These are phyloP conservation scores for Babesia ovis DNA, from an alignment of 169 alveolate genomes.

Conservation along the genomic window DNA sequence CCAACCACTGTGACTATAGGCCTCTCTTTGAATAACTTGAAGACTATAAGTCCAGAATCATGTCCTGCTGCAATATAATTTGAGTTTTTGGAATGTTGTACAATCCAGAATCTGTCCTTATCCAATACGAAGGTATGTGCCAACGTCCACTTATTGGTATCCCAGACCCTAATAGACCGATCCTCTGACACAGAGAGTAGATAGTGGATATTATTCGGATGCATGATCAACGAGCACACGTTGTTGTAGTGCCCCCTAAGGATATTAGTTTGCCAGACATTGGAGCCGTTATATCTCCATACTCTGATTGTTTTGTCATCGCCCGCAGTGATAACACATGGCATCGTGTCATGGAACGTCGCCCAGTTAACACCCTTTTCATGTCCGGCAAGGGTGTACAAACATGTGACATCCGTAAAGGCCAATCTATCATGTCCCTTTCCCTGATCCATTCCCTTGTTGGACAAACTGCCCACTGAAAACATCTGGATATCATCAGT, in stretches of 20 bases:
- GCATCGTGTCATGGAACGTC: conserved; percentile 87
- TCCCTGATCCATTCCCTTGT: conserved; percentile 68
- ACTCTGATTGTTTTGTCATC: conserved; percentile 93
- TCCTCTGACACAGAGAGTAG: conserved; percentile 93
- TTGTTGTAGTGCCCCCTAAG: conserved; percentile 93
- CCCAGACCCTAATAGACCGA: conserved; percentile 93
- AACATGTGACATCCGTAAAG: conserved; percentile 66
- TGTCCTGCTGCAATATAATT: conserved; percentile 93
- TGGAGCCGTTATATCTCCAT: conserved; percentile 92
- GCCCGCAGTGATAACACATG: conserved; percentile 90
- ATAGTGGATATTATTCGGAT: conserved; percentile 85
- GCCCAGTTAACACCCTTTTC: conserved; percentile 97
- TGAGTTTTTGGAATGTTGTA: conserved; percentile 82
- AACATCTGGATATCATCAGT: conserved; percentile 59
- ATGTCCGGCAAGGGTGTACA: conserved; percentile 93
- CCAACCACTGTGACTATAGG: conserved; percentile 50
- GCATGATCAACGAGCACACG: conserved; percentile 91
- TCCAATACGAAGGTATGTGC: conserved; percentile 88
- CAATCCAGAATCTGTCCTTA: conserved; percentile 94
- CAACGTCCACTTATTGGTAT: conserved; percentile 85
- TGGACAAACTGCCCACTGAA: conserved; percentile 70
- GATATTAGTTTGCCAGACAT: conserved; percentile 92
- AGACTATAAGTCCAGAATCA: conserved; percentile 86
- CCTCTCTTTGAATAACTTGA: conserved; percentile 59
- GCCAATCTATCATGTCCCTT: not conserved